Evolutionary conservation across 2,329 filamentous ascomycete species (phyloP).

Genomic region (Camillea tinctor): DNA sequence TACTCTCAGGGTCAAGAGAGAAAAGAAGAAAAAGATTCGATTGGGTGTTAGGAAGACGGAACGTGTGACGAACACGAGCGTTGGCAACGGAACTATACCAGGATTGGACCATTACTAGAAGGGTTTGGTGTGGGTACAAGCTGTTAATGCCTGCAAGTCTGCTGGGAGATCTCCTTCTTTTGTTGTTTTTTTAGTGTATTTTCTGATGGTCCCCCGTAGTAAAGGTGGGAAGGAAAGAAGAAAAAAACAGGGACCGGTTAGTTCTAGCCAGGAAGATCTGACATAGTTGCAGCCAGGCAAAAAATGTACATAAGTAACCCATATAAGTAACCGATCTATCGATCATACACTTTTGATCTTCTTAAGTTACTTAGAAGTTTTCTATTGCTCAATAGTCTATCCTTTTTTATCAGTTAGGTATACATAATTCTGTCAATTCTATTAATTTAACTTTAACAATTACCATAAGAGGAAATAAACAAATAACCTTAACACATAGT

Average conservation of each 20-base stretch:
- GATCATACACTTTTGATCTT: too few species aligned
- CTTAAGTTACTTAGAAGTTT: too few species aligned
- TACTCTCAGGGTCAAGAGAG: not conserved
- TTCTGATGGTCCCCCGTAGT: too few species aligned
- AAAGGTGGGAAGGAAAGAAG: not conserved
- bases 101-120: not conserved
- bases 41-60: not conserved
- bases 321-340: too few species aligned
- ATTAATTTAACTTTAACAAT: too few species aligned
- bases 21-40: not conserved
- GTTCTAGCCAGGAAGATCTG: not conserved
- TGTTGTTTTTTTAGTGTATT: not conserved
- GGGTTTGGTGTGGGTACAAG: not conserved
- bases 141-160: not conserved
- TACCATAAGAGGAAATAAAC: too few species aligned
- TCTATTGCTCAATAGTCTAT: too few species aligned
- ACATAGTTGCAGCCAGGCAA: too few species aligned
- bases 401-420: too few species aligned
- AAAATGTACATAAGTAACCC: too few species aligned
- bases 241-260: not conserved
- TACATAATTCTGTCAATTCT: too few species aligned
- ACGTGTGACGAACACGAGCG: slow-evolving; percentile 21
- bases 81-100: slow-evolving; percentile 1
- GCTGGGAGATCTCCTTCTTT: not conserved
- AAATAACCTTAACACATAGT: too few species aligned